These are phyloP conservation scores for Pichia sp. DNA, from an alignment of 1,139 yeast species.

Conservation along the genomic window DNA sequence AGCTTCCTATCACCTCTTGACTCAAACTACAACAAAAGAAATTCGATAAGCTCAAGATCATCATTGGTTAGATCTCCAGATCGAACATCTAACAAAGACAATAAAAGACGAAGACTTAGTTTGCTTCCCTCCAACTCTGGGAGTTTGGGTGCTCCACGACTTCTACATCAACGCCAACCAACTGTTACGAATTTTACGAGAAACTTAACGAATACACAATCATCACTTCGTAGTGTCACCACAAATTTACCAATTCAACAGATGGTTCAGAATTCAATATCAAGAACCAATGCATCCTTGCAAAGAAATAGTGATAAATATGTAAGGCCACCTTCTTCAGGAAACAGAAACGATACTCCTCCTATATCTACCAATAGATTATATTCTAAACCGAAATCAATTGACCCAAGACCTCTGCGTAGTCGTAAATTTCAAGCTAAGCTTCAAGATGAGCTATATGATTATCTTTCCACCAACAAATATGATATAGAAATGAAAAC, in stretches of 20 bases:
- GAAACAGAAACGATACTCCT: constrained; percentile 1
- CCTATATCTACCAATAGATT: constrained; percentile 11
- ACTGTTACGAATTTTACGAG: neutral
- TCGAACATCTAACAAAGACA: constrained; percentile 2
- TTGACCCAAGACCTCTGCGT: constrained; percentile 71
- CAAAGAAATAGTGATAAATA: constrained; percentile 1
- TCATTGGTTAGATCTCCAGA: constrained; percentile 12
- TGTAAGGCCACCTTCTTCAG: neutral
- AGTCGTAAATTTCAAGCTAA: constrained; percentile 61
- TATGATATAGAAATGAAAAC: constrained; percentile 73
- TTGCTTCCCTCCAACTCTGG: constrained; percentile 24
- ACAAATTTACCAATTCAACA: constrained; percentile 19
- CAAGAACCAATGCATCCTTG: constrained; percentile 16
- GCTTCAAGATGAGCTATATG: constrained; percentile 60
- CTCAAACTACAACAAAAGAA: constrained; percentile 4
- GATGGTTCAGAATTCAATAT: constrained; percentile 22
- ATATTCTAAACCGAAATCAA: constrained; percentile 11
- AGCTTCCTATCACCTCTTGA: constrained; percentile 12
- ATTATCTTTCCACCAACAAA: constrained; percentile 52
- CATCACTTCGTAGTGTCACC: constrained; percentile 2
- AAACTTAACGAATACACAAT: constrained; percentile 1
- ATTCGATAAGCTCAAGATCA: constrained; percentile 3
- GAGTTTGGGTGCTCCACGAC: constrained; percentile 26
- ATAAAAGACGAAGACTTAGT: constrained; percentile 24
- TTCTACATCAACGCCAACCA: constrained; percentile 18